A percentile compares a stretch with the other conserved stretches of the same genome.
These are phyloP conservation scores for Leptomonas seymouri DNA, from an alignment of 208 protist genomes.

Conservation along the genomic window DNA sequence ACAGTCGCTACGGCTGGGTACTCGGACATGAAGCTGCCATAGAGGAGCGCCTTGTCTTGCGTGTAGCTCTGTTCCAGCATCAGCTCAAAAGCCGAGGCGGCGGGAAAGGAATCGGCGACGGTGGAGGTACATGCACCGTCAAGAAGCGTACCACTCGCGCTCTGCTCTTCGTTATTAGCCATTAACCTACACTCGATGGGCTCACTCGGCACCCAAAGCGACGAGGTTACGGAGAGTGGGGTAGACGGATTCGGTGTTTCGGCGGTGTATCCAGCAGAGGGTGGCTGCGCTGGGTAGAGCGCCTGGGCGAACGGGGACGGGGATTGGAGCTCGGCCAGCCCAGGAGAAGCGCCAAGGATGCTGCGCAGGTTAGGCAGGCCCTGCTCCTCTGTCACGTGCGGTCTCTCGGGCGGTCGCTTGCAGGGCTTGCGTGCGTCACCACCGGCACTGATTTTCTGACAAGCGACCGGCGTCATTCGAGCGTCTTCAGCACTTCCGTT, in stretches of 20 bases:
- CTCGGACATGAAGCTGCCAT: conserved; percentile 9
- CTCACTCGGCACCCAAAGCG: neutral
- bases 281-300: neutral
- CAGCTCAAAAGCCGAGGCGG: neutral
- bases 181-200: too few species aligned
- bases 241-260: neutral
- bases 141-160: too few species aligned
- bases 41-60: neutral
- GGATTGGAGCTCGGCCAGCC: neutral
- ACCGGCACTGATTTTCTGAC: neutral
- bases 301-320: neutral
- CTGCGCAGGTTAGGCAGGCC: neutral
- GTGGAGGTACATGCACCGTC: too few species aligned
- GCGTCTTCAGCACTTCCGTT: too few species aligned
- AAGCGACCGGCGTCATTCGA: too few species aligned
- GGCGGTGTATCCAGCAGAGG: neutral
- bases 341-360: neutral
- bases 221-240: neutral
- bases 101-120: neutral
- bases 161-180: too few species aligned
- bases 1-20: neutral
- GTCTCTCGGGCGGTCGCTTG: neutral
- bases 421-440: neutral
- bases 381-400: neutral
- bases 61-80: too few species aligned